Base-by-base conservation (phyloP, 345 rosid species). In the Hevea brasiliensis region DNA sequence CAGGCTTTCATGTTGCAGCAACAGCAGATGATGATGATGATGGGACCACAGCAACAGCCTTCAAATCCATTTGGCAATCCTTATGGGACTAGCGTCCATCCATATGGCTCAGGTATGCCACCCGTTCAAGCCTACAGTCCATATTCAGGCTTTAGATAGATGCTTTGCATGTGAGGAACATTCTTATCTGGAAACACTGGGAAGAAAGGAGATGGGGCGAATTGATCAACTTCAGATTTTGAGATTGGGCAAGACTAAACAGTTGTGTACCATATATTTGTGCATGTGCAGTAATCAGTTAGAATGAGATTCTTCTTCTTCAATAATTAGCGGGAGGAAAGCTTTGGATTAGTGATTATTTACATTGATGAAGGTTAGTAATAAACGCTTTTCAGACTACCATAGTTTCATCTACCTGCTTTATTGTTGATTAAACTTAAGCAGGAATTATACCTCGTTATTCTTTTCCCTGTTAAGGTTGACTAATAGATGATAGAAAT, bases 1-100 rank as follows among this genome's bases (percentile, higher is more conserved):
- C 96, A 88, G 65, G 89, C 87, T 51, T 84, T 79, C 75, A 79
- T 88, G 88, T 78, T 84, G 71, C 92, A 88, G 67, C 89, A 84
- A 74, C 89, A 82, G 72, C 89, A 85, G 74, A 92, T 84, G 70
- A 83, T 77, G 85, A 86, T 85, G 97, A 85, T 86, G 90, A 81
- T 82, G 87, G 87, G 75, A 15, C 83, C 78, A 53, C 92, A 88
- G 68, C 89, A 83, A 62, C 89, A 75, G 63, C 76, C 87, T 20
- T 51, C 74, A 23, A 88, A 88, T 77, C 90, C 92, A 61, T 90
- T 87, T 32, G 86, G 64, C n/a, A 85, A 81, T 45, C 75, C 87
- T 21, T 85, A 85, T 57, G 86, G 84, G 75, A 64, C 89, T 68
- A 69, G 65, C 72, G 84, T 55, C 57, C 85, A 81, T 55, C 85